Evolutionary conservation across 2,329 filamentous ascomycete species (phyloP).

Genomic region (Ceratocystis harringtonii): DNA sequence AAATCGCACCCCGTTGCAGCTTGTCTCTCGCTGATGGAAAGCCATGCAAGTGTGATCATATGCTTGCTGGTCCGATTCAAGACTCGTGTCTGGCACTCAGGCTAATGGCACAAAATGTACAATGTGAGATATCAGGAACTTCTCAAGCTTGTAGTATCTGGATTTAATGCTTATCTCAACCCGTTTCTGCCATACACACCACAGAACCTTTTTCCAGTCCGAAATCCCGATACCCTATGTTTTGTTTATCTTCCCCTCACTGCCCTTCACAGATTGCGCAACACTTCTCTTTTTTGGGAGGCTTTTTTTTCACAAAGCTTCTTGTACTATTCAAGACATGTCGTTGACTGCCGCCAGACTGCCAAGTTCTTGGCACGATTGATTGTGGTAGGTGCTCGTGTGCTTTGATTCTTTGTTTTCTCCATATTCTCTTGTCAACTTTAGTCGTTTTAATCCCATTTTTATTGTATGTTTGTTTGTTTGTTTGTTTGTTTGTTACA

Average conservation of each 20-base stretch:
- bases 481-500: background rate
- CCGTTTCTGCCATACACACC: background rate
- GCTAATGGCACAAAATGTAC: background rate
- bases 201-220: background rate
- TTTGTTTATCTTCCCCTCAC: background rate
- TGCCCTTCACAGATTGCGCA: background rate
- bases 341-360: conserved; percentile 1
- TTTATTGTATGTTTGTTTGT: background rate
- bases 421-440: background rate
- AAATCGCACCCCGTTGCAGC: background rate
- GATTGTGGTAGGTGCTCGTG: conserved; percentile 7
- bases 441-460: background rate
- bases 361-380: conserved; percentile 8
- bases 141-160: background rate
- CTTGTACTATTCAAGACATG: conserved; percentile 5
- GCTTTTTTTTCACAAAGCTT: background rate
- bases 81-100: background rate
- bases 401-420: conserved; percentile 8
- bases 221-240: background rate
- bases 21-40: background rate
- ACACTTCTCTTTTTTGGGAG: background rate
- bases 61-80: background rate
- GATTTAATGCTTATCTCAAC: background rate
- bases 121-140: background rate
- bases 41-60: background rate